Percentiles rank a stretch among this genome's conserved stretches.
Evolutionary conservation across 169 alveolate genomes (phyloP).

Genomic region (Cryptosporidium felis): DNA sequence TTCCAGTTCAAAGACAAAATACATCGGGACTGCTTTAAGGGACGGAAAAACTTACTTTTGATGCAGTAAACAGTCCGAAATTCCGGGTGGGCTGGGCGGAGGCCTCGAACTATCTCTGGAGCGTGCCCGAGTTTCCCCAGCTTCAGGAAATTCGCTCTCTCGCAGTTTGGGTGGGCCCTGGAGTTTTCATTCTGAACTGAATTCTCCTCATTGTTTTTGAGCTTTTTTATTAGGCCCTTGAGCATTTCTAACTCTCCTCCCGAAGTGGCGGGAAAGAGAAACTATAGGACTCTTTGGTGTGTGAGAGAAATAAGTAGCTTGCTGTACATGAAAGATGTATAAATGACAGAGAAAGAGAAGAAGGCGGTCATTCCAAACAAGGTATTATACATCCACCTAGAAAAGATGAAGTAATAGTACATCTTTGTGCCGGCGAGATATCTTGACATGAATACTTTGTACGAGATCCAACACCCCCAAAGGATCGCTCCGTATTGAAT

Average conservation of each 20-base stretch:
- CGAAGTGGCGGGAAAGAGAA: neutral
- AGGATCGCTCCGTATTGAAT: slow-evolving; percentile 61
- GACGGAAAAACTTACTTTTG: neutral
- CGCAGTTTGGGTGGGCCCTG: neutral
- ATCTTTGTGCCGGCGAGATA: slow-evolving; percentile 48
- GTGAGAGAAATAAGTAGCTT: slow-evolving; percentile 37
- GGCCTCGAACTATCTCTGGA: neutral
- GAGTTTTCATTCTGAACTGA: neutral
- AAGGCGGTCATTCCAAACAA: slow-evolving; percentile 61
- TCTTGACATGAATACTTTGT: slow-evolving; percentile 69
- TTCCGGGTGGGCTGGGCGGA: neutral
- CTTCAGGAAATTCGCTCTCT: neutral
- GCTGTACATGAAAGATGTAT: slow-evolving; percentile 45
- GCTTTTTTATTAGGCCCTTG: slow-evolving; percentile 1
- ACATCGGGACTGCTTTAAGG: neutral
- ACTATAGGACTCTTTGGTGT: slow-evolving; percentile 43
- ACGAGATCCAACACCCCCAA: slow-evolving; percentile 70
- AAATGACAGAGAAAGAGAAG: slow-evolving; percentile 57
- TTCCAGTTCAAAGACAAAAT: neutral
- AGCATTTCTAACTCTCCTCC: neutral
- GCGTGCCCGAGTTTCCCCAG: neutral
- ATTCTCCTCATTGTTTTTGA: neutral
- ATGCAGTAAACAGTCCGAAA: slow-evolving; percentile 16
- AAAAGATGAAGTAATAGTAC: slow-evolving; percentile 57
- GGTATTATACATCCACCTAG: slow-evolving; percentile 70